Conservation (phyloP, 2,329 filamentous ascomycete genomes). For the Cylindrodendrum hubeiense region DNA sequence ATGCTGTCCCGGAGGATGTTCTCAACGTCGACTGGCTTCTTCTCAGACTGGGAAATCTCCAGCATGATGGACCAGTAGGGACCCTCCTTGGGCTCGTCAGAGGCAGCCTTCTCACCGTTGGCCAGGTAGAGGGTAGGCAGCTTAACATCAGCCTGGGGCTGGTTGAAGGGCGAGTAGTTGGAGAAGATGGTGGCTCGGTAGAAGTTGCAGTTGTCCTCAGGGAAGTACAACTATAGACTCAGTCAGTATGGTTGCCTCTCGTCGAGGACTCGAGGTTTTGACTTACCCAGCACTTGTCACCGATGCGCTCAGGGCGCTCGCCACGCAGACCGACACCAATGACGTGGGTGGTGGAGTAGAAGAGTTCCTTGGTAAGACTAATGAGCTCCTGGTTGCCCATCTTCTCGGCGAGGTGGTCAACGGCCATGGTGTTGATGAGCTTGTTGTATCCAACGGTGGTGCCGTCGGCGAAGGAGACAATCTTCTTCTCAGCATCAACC, state of each 20-base stretch:
- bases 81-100: constrained; percentile 80
- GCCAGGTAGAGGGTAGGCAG: constrained; percentile 88
- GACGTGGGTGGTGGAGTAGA: constrained; percentile 97
- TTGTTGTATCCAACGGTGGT: constrained; percentile 92
- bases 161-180: constrained; percentile 99
- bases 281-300: constrained; percentile 97
- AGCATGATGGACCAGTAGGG: constrained; percentile 99
- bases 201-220: constrained; percentile 98
- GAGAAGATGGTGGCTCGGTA: constrained; percentile 99
- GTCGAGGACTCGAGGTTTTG: background rate
- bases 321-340: constrained; percentile 96
- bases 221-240: constrained; percentile 85
- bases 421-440: constrained; percentile 95
- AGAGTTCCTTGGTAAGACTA: constrained; percentile 87
- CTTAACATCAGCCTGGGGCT: constrained; percentile 85
- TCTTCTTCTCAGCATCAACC: constrained; percentile 88
- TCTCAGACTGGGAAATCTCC: constrained; percentile 93
- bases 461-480: constrained; percentile 84
- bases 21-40: constrained; percentile 92
- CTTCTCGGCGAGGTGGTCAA: constrained; percentile 87
- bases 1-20: constrained; percentile 92
- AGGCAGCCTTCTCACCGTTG: constrained; percentile 84
- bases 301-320: constrained; percentile 91
- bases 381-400: constrained; percentile 91
- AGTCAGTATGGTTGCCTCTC: constrained; percentile 37